Evolutionary conservation across 768 basidiomycete genomes (phyloP).

Genomic region (Leccinellum albellum): DNA sequence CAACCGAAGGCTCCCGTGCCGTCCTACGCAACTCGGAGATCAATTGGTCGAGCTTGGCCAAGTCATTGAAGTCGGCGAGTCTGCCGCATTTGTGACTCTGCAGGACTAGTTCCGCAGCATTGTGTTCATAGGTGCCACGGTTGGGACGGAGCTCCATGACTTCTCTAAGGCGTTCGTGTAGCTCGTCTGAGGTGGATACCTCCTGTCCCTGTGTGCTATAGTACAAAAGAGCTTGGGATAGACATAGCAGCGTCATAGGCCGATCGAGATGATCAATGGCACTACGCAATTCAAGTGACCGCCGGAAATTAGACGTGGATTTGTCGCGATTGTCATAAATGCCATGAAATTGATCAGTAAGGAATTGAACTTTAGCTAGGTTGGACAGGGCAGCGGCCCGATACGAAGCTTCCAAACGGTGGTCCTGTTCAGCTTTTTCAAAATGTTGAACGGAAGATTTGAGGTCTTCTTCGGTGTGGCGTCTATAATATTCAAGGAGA

Average conservation of each 20-base stretch:
- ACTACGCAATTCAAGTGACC: conserved; percentile 4
- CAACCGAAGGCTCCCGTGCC: not conserved
- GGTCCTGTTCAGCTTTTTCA: not conserved
- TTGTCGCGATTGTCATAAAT: not conserved
- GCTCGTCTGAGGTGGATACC: not conserved
- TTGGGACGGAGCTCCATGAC: not conserved
- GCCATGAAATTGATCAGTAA: not conserved
- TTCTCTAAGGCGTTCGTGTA: not conserved
- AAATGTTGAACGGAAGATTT: conserved; percentile 1
- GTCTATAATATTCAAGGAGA: not conserved
- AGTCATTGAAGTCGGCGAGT: not conserved
- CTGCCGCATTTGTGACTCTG: not conserved
- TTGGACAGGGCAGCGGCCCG: conserved; percentile 12
- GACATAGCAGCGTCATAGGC: conserved; percentile 2
- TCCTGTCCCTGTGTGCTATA: not conserved
- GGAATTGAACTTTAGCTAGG: conserved; percentile 10
- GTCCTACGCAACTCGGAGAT: not conserved
- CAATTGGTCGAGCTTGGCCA: not conserved
- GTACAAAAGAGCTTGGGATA: conserved; percentile 10
- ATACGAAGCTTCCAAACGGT: not conserved
- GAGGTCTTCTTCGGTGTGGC: not conserved
- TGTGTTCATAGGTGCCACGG: not conserved
- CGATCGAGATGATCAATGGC: conserved; percentile 1
- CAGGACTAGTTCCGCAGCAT: not conserved
- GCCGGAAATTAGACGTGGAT: not conserved